Evolutionary conservation across 2,329 filamentous ascomycete species (phyloP).

Genomic region (Scorias spongiosa): DNA sequence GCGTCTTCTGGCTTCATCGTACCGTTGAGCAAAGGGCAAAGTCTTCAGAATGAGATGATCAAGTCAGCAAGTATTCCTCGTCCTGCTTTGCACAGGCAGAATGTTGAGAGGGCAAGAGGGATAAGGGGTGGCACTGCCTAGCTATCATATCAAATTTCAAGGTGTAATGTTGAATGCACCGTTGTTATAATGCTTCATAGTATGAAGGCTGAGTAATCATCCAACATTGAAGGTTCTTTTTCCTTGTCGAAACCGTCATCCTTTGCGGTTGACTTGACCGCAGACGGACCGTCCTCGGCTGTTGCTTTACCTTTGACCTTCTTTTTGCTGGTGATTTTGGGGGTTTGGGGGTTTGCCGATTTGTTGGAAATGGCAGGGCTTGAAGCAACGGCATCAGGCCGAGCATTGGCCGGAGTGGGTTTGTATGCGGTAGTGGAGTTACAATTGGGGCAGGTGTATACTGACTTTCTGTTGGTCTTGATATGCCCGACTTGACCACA

Average conservation of each 20-base stretch:
- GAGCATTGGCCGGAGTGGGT: neutral
- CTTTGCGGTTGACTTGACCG: neutral
- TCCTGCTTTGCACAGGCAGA: no score
- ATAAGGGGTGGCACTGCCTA: no score
- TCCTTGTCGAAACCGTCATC: neutral
- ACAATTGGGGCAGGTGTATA: slow-evolving; percentile 6
- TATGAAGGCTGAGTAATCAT: slow-evolving; percentile 8
- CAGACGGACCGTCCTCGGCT: neutral
- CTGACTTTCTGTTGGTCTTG: slow-evolving; percentile 97
- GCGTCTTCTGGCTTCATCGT: slow-evolving; percentile 32
- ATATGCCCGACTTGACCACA: slow-evolving; percentile 95
- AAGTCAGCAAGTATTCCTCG: slow-evolving; percentile 1
- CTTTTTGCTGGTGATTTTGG: neutral
- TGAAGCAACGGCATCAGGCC: neutral
- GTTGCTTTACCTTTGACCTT: neutral
- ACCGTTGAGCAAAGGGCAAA: slow-evolving; percentile 75
- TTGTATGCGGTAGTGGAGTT: neutral
- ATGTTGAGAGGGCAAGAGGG: no score
- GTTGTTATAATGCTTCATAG: slow-evolving; percentile 5
- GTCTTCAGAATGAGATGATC: slow-evolving; percentile 32
- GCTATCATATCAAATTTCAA: neutral
- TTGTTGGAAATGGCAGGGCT: neutral
- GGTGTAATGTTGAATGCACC: neutral
- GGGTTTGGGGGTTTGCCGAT: neutral
- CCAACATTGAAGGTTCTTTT: neutral